Conservation (phyloP, 441 rosid genomes). For the Pelargonium myrrhifolium region DNA sequence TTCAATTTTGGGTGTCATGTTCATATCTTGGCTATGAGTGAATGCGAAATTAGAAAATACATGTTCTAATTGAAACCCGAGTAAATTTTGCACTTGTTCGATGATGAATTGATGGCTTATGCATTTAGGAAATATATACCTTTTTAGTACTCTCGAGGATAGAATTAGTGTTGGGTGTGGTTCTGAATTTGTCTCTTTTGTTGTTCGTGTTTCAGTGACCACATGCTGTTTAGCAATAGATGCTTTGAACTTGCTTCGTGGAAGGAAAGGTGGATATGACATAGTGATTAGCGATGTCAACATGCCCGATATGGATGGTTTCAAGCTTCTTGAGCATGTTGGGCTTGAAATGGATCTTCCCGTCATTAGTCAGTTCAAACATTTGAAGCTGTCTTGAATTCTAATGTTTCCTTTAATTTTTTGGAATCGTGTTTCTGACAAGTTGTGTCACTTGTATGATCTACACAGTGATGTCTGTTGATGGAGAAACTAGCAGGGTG, state of each 20-base stretch:
- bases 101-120: background rate
- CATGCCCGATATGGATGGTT: constrained; percentile 87
- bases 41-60: background rate
- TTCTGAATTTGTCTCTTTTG: constrained; percentile 18
- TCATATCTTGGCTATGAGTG: background rate
- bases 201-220: constrained; percentile 52
- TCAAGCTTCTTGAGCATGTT: constrained; percentile 69
- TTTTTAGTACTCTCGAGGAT: background rate
- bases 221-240: constrained; percentile 83
- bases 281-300: constrained; percentile 74
- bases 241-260: constrained; percentile 67
- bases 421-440: constrained; percentile 19
- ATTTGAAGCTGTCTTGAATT: constrained; percentile 13
- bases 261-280: constrained; percentile 63
- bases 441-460: constrained; percentile 13
- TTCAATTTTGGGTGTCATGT: background rate
- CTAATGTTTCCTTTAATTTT: background rate
- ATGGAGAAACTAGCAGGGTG: constrained; percentile 58
- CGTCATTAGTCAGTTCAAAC: constrained; percentile 53
- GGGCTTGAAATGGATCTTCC: constrained; percentile 76
- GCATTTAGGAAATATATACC: background rate
- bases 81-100: background rate
- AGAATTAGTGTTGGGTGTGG: background rate
- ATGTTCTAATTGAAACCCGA: background rate
- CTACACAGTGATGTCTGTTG: constrained; percentile 58